A percentile compares a stretch with the other conserved stretches of the same genome.
Evolutionary conservation across 352 stramenopile species (phyloP).

Genomic region (Phytophthora melonis): DNA sequence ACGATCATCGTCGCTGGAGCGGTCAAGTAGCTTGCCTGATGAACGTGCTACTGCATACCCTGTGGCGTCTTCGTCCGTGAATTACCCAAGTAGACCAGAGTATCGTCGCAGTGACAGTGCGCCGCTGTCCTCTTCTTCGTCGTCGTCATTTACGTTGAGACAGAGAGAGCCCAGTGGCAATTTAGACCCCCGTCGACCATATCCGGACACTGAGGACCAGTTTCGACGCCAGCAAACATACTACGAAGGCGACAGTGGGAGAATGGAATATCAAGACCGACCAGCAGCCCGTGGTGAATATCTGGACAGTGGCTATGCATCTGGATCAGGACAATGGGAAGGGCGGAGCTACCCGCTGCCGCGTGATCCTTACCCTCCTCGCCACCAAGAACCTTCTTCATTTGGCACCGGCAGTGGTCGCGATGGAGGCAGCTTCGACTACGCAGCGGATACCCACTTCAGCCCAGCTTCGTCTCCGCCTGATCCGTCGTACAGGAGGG

Average conservation of each 20-base stretch:
- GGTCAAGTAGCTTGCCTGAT: slow-evolving; percentile 15
- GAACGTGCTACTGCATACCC: slow-evolving; percentile 14
- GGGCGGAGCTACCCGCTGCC: slow-evolving; percentile 19
- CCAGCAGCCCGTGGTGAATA: slow-evolving; percentile 7
- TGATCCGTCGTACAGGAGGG: slow-evolving; percentile 30
- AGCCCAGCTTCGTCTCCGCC: slow-evolving; percentile 29
- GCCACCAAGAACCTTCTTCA: slow-evolving; percentile 17
- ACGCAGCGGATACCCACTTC: slow-evolving; percentile 30
- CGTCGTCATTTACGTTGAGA: slow-evolving; percentile 1
- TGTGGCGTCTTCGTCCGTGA: background rate
- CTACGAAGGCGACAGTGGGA: slow-evolving; percentile 15
- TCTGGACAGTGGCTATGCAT: slow-evolving; percentile 6
- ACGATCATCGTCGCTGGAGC: slow-evolving; percentile 32
- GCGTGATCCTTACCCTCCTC: slow-evolving; percentile 25
- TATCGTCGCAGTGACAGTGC: slow-evolving; percentile 34
- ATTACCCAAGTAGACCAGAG: slow-evolving; percentile 4
- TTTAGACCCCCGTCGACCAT: slow-evolving; percentile 19
- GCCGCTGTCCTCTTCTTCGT: slow-evolving; percentile 20
- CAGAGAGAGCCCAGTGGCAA: slow-evolving; percentile 17
- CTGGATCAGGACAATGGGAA: slow-evolving; percentile 16
- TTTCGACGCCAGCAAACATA: slow-evolving; percentile 14
- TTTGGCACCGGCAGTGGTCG: slow-evolving; percentile 4
- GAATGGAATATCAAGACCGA: slow-evolving; percentile 24
- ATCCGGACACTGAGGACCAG: slow-evolving; percentile 19
- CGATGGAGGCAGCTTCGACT: slow-evolving; percentile 25